Base-by-base conservation (phyloP, 2,329 filamentous ascomycete species). In the Talaromyces sp. region DNA sequence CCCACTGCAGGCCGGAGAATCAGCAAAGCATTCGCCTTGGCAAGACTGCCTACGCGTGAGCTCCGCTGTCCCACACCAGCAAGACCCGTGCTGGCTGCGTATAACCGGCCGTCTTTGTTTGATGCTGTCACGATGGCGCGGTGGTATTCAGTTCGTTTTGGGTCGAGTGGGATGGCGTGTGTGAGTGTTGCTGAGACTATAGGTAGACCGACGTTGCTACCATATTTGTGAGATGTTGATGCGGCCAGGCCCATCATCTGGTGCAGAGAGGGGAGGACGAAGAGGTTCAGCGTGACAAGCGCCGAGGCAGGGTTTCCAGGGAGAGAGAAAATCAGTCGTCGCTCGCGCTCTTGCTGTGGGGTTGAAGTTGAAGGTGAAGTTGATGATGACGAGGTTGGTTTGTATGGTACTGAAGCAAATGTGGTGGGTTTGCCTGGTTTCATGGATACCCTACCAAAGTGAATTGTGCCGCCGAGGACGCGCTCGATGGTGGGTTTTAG, bases 401-500 rank as follows among this genome's bases (percentile, higher is more conserved):
- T 88, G 70, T 84, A 79, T 0, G 91, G 88, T 0, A 98, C 84
- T 0, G 92, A 97, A 2, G 95, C 95, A 74, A 99, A 99, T 0
- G 95, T 99, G 0, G 93, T 97, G 2, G 95, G 95, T 76, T 98
- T 99, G 4, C 95, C 95, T 0, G 95, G 95, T 79, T 99, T 99
- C 95, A 99, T 98, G 60, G 89, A 86, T 2, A 99, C 95, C 3
- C 95, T 89, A 28, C 95, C 95, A 69, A 99, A 99, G 76, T 97
- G 95, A 67, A 99, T 96, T 0, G 89, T 95, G 7, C 95, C 95
- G 61, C 92, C 92, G 0, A 99, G 85, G 1, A 87, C 83, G 50
- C 94, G 89, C 79, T 98, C 95, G 69, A 99, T 91, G 0, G 94
- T 98, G 0, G 95, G 94, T 74, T 99, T 99, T 23, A 99, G 85